Evolutionary conservation across 2,329 filamentous ascomycete species (phyloP), one percentile per base, ranked within the genome.

Genomic region (Venturia asperata): DNA sequence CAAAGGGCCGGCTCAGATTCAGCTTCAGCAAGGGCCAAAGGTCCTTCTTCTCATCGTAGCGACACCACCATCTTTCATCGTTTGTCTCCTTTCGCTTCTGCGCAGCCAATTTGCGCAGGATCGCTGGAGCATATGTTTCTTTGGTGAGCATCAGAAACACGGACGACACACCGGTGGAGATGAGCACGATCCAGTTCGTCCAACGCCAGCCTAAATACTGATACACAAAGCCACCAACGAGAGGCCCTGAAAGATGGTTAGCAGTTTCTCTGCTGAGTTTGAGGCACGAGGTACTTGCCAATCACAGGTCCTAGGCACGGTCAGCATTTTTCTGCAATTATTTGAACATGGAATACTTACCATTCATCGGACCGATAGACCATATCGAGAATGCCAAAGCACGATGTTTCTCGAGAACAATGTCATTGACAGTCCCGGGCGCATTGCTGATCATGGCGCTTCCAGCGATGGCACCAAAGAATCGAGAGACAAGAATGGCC

Each of bases 181-280:
- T 92, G 71, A 93, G 77, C 10, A 87, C 83, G 24, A 94, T 49
- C 70, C 90, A 96, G 71, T 90, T 89, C 45, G 87, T 88, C 91
- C 91, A 96, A 39, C 92, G 79, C 92, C 92, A 97, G 13, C 91
- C 91, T 2, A 94, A 79, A 68, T 88, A 86, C 74, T 92, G 81
- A 69, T 80, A 90, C 0, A 89, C 84, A 69, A 96, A 95, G 0
- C 92, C 92, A 27, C 92, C 92, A 42, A 96, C 87, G 0, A 92
- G 77, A 0, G 89, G 88, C 0, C 88, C 87, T 39, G 39, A 41
- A 11, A 6, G 2, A 15, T 41, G 39, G 39, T 41, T 10, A 41
- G 39, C 15, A 41, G 2, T 41, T 15, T 41, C 39, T 41, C 39
- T 11, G 3, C 9, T 2, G 2, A 41, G 11, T 41, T 15, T 9